phyloP scores from a whole-genome alignment of 2,329 filamentous ascomycete species.

The Scleromitrula shiraiana region DNA sequence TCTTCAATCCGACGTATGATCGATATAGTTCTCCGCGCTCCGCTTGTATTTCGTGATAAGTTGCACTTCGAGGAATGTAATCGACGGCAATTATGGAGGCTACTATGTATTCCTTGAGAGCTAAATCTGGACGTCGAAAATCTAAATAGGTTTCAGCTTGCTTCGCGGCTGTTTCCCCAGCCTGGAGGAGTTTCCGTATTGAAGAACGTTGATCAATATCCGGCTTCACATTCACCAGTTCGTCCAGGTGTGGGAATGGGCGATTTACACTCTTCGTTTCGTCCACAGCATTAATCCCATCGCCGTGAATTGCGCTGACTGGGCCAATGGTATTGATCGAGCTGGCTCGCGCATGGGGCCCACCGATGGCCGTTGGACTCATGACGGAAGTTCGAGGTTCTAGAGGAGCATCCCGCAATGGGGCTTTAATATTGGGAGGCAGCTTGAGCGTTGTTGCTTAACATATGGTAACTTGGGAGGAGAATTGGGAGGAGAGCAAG shows the following conservation, averaged over 20 bases:
- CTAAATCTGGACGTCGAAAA: slow-evolving; percentile 61
- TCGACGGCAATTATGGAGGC: slow-evolving; percentile 74
- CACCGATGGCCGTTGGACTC: slow-evolving; percentile 26
- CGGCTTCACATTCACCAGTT: slow-evolving; percentile 33
- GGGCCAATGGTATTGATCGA: slow-evolving; percentile 22
- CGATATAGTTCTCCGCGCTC: slow-evolving; percentile 42
- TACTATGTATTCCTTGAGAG: slow-evolving; percentile 76
- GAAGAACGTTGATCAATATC: slow-evolving; percentile 33
- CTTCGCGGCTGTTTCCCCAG: slow-evolving; percentile 45
- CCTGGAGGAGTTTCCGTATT: slow-evolving; percentile 45
- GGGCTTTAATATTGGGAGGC: background rate
- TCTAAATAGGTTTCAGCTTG: slow-evolving; percentile 55
- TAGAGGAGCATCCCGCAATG: slow-evolving; percentile 17
- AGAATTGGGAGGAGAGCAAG: background rate
- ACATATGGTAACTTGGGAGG: background rate
- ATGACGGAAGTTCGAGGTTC: slow-evolving; percentile 15
- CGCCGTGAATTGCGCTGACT: slow-evolving; percentile 13
- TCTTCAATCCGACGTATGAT: slow-evolving; percentile 43
- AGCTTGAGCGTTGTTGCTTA: background rate
- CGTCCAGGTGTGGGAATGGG: slow-evolving; percentile 35
- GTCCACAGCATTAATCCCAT: slow-evolving; percentile 13
- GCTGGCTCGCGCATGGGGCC: slow-evolving; percentile 18
- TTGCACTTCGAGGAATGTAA: slow-evolving; percentile 65
- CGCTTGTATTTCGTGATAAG: slow-evolving; percentile 57
- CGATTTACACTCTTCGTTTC: slow-evolving; percentile 18